Conservation (phyloP, 352 stramenopile species). For the Phytopythium helicoides region DNA sequence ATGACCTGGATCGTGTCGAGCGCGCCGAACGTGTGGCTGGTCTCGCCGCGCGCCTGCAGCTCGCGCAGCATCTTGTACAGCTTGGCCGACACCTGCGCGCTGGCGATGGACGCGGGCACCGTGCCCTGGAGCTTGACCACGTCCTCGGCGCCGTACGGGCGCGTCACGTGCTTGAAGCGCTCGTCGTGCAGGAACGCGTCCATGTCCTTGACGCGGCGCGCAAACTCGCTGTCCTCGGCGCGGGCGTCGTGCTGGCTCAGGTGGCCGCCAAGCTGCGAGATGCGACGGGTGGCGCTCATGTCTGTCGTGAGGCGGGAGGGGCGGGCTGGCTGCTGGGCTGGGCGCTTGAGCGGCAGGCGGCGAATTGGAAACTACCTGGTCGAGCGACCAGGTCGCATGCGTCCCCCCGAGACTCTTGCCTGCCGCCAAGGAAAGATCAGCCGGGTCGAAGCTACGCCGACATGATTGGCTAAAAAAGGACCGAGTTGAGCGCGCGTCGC, state of each 20-base stretch:
- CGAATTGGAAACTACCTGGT: slow-evolving; percentile 47
- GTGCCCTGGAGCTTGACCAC: slow-evolving; percentile 87
- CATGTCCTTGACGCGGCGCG: slow-evolving; percentile 71
- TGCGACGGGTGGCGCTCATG: slow-evolving; percentile 71
- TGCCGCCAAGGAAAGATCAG: slow-evolving; percentile 25
- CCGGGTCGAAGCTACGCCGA: slow-evolving; percentile 7
- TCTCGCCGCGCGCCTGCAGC: slow-evolving; percentile 74
- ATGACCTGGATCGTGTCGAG: slow-evolving; percentile 95
- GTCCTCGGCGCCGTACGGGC: slow-evolving; percentile 76
- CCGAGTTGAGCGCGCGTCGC: slow-evolving; percentile 7
- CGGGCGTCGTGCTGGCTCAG: slow-evolving; percentile 51
- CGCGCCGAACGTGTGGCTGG: slow-evolving; percentile 86
- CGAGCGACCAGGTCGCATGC: neutral
- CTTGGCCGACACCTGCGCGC: slow-evolving; percentile 68
- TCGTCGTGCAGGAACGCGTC: slow-evolving; percentile 67
- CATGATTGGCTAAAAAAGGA: slow-evolving; percentile 23
- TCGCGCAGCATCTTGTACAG: slow-evolving; percentile 87
- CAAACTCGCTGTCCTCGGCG: slow-evolving; percentile 60
- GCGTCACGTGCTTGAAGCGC: slow-evolving; percentile 79
- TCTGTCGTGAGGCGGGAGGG: neutral
- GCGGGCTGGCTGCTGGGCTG: slow-evolving; percentile 1
- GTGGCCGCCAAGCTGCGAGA: slow-evolving; percentile 72
- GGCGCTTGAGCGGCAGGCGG: slow-evolving; percentile 25
- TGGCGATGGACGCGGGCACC: slow-evolving; percentile 41
- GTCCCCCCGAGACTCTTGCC: neutral